A percentile compares a stretch with the other conserved stretches of the same genome.
Conservation (phyloP, 1,139 yeast genomes). For the Wickerhamomyces sp. region DNA sequence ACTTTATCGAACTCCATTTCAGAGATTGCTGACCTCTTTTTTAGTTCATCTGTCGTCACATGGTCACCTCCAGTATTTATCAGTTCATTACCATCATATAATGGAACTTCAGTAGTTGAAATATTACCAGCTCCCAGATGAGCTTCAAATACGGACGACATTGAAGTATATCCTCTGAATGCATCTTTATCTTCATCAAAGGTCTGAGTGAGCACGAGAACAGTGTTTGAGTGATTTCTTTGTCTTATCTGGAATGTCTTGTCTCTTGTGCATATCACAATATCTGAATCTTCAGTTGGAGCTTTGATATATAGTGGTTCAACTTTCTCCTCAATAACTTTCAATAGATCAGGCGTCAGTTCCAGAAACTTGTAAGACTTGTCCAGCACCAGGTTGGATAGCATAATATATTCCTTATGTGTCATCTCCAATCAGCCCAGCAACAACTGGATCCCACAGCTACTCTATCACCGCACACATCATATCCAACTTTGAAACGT, state of each 20-base stretch:
- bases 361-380: conserved; percentile 51
- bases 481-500: conserved; percentile 1
- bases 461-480: too few relatives aligned
- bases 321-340: conserved; percentile 33
- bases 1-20: conserved; percentile 41
- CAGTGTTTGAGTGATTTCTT: conserved; percentile 83
- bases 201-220: conserved; percentile 42
- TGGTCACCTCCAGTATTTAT: conserved; percentile 3
- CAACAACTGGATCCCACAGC: too few relatives aligned
- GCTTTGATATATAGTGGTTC: conserved; percentile 45
- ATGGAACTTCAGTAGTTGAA: conserved; percentile 41
- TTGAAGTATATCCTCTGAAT: conserved; percentile 38
- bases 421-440: not conserved
- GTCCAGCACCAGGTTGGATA: conserved; percentile 24
- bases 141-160: conserved; percentile 49
- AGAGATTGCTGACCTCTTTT: conserved; percentile 52
- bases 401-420: conserved; percentile 14
- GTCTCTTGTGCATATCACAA: conserved; percentile 57
- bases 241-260: conserved; percentile 66
- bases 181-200: conserved; percentile 21
- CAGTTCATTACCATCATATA: conserved; percentile 37
- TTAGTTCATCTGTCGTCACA: conserved; percentile 35
- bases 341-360: conserved; percentile 50
- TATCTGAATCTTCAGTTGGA: conserved; percentile 34
- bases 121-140: conserved; percentile 38